phyloP scores from a whole-genome alignment of 257 asterid genomes.

The Solanum ahanhuiri region DNA sequence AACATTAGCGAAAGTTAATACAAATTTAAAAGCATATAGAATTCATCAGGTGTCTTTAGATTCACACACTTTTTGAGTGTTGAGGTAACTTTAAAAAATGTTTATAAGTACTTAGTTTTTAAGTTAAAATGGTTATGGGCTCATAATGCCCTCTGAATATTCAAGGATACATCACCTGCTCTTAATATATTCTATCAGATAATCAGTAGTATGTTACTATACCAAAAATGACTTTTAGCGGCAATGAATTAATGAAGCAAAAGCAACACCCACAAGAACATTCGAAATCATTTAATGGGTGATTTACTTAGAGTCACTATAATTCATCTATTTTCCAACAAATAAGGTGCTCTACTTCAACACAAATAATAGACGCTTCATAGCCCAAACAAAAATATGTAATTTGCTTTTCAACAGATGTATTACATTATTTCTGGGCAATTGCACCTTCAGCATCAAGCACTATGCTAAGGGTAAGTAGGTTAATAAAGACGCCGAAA shows the following conservation, averaged over 20 bases:
- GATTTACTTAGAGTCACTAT: constrained; percentile 10
- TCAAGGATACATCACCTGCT: not conserved
- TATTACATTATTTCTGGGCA: constrained; percentile 23
- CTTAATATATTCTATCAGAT: not conserved
- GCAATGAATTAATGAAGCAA: not conserved
- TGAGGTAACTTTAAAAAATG: not conserved
- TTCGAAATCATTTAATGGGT: not conserved
- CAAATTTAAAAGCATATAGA: not conserved
- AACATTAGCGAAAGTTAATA: not conserved
- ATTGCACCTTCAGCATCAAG: constrained; percentile 26
- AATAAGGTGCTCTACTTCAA: constrained; percentile 8
- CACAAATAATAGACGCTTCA: constrained; percentile 19
- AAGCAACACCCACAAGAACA: not conserved
- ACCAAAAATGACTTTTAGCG: too few relatives aligned
- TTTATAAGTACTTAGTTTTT: too few relatives aligned
- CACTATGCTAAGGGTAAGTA: constrained; percentile 28
- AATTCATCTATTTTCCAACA: constrained; percentile 15
- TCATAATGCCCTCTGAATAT: not conserved
- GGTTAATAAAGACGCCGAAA: not conserved
- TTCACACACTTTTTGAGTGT: not conserved
- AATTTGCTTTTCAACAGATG: constrained; percentile 3
- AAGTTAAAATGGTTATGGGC: not conserved
- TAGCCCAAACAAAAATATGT: constrained; percentile 15
- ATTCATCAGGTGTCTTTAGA: not conserved
- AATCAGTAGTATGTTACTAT: not conserved